Evolutionary conservation across 345 rosid species (phyloP), one percentile per base, ranked within the genome.

Genomic region (Melaleuca alternifolia): DNA sequence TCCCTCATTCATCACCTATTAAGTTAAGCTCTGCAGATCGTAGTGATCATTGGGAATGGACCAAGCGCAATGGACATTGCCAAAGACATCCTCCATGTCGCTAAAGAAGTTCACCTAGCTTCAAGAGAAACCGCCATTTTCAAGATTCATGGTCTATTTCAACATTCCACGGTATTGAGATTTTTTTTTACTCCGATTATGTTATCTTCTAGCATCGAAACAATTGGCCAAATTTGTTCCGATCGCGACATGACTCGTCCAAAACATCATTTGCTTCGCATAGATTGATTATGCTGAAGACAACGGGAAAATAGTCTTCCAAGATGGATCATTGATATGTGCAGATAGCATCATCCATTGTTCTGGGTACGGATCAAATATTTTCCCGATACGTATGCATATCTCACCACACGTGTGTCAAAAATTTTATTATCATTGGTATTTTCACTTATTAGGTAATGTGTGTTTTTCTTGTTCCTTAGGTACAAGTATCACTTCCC

Each of bases 401-500:
- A 18, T 65, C 20, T 5, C 10, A 15, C 44, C 44, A 30, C 24
- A 2, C 46, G 30, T 3, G 33, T 71, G 23, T 33, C 48, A 5
- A 33, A 8, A 33, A 7, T 65, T 33, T 33, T 30, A 30, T 65
- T 65, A 18, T 65, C 0, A 65, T 54, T 10, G 61, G n/a, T 54
- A 54, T 23, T 9, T 54, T 54, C 23, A 11, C 23, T 54, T 54
- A 8, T 65, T 52, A 28, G 76, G n/a, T 56, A 23, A 23, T 30
- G 46, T 2, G 5, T 30, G 24, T 12, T 41, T 11, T 56, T 84
- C 16, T 44, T 41, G 21, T 56, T 41, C 24, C 48, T 7, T 4
- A 85, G 89, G 65, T 85, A 85, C 82, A 87, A 81, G 6, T 85
- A 44, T 21, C 37, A 15, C 46, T 85, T 77, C 65, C 89, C 87